Evolutionary conservation across 805 yeast genomes (phyloP).

Genomic region (Suhomyces sp.): DNA sequence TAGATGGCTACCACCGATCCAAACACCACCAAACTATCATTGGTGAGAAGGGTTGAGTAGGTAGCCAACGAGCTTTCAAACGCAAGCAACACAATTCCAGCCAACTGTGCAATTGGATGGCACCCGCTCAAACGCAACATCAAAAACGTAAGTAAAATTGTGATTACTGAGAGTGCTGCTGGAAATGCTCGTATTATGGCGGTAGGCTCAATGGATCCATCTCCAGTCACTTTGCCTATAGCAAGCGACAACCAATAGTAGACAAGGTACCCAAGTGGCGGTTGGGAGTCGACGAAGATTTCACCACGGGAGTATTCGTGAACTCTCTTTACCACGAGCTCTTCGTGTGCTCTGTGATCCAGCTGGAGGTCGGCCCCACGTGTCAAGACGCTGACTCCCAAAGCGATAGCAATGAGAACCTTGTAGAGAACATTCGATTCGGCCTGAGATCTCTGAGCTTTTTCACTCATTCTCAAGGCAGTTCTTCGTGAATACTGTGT

Average conservation of each 20-base stretch:
- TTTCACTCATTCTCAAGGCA: background rate
- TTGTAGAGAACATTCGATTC: background rate
- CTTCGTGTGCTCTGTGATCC: conserved; percentile 48
- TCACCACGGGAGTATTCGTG: conserved; percentile 51
- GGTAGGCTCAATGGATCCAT: background rate
- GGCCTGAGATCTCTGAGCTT: background rate
- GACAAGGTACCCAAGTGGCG: conserved; percentile 64
- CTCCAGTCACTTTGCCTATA: conserved; percentile 22
- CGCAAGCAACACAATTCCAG: conserved; percentile 50
- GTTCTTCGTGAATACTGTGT: background rate
- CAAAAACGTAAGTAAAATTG: conserved; percentile 51
- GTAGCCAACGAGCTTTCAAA: conserved; percentile 67
- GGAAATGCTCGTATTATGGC: conserved; percentile 57
- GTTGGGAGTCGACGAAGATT: conserved; percentile 69
- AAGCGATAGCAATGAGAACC: conserved; percentile 22
- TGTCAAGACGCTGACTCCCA: background rate
- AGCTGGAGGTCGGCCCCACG: background rate
- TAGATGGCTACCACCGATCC: conserved; percentile 48
- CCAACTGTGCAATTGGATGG: conserved; percentile 46
- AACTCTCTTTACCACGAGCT: conserved; percentile 39
- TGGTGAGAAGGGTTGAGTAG: conserved; percentile 49
- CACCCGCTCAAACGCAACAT: conserved; percentile 57
- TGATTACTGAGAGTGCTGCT: conserved; percentile 51
- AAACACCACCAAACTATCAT: conserved; percentile 45
- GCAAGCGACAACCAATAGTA: conserved; percentile 52